These are phyloP conservation scores for Ceratobasidium sp. DNA, from an alignment of 1,284 basidiomycete genomes.

Conservation along the genomic window DNA sequence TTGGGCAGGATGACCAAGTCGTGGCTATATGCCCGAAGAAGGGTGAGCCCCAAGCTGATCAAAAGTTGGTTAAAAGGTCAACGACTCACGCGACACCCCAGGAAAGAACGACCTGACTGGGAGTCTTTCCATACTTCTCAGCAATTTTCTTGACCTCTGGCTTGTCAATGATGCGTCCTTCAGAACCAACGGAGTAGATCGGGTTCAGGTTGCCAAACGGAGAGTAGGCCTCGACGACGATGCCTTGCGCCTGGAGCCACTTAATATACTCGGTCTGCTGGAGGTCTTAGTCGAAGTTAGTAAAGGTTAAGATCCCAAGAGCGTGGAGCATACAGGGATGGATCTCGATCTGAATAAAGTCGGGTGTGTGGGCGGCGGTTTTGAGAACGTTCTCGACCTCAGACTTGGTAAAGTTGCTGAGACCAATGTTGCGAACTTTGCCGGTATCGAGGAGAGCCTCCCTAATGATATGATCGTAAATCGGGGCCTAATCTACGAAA, in stretches of 20 bases:
- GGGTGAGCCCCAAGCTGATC: neutral
- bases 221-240: slow-evolving; percentile 57
- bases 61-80: neutral
- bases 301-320: neutral
- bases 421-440: slow-evolving; percentile 42
- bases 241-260: slow-evolving; percentile 55
- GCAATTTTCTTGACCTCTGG: slow-evolving; percentile 54
- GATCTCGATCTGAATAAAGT: slow-evolving; percentile 57
- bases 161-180: slow-evolving; percentile 56
- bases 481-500: neutral
- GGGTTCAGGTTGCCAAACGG: slow-evolving; percentile 56
- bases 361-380: slow-evolving; percentile 46
- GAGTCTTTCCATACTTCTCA: slow-evolving; percentile 55
- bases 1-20: slow-evolving; percentile 43
- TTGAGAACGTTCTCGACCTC: slow-evolving; percentile 73
- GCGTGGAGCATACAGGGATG: slow-evolving; percentile 56
- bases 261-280: slow-evolving; percentile 60
- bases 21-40: slow-evolving; percentile 4
- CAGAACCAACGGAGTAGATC: slow-evolving; percentile 50
- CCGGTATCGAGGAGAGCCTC: slow-evolving; percentile 41
- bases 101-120: slow-evolving; percentile 56
- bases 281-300: slow-evolving; percentile 28
- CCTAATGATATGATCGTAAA: slow-evolving; percentile 10
- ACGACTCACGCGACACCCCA: slow-evolving; percentile 57
- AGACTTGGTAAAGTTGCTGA: slow-evolving; percentile 65